Base-by-base conservation (phyloP, 2,329 filamentous ascomycete species). In the Curvularia eragrostidis region DNA sequence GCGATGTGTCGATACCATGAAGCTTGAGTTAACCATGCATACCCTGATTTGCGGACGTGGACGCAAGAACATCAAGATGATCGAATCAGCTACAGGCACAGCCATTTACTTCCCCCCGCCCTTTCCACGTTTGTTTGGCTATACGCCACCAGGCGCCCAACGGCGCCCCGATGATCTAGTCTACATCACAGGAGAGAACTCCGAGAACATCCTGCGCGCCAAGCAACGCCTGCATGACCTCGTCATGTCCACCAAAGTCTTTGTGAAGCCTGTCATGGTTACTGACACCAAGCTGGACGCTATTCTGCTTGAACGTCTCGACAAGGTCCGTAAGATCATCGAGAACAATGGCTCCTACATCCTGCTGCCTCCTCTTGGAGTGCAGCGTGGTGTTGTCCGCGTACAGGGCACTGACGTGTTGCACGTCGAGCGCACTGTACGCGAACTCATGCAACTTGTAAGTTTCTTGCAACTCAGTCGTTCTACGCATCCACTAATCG, bases 71-170 rank as follows among this genome's bases (percentile, higher is more conserved):
- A 97, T 99, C 81, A 98, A 98, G 81, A 82, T 95, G 70, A 97
- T 99, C 72, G 95, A 99, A 78, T 96, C 95, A 13, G 88, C 90
- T 26, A 98, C 95, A 13, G 92, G 93, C 70, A 98, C 95, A 8
- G 94, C 95, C 63, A 98, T 99, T 70, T 99, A 99, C 80, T 98
- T 99, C 74, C 95, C 95, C 26, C 93, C 93, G 7, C 90, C 94
- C 0, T 98, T 98, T 75, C 93, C 94, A 13, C 88, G 90, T 58
- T 89, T 97, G 64, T 97, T 95, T 73, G 90, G 91, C 58, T 99
- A 97, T 76, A 91, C 89, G 52, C 93, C 94, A 1, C 87, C 87
- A 7, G 91, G 91, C 64, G 93, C 93, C 19, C 87, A 87, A 54
- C 87, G 91, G 57, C 88, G 95, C 66, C 91, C 93, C 51, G 90